Evolutionary conservation across 345 rosid genomes (phyloP), one percentile per base, ranked within the genome.

Genomic region (Murraya koenigii): DNA sequence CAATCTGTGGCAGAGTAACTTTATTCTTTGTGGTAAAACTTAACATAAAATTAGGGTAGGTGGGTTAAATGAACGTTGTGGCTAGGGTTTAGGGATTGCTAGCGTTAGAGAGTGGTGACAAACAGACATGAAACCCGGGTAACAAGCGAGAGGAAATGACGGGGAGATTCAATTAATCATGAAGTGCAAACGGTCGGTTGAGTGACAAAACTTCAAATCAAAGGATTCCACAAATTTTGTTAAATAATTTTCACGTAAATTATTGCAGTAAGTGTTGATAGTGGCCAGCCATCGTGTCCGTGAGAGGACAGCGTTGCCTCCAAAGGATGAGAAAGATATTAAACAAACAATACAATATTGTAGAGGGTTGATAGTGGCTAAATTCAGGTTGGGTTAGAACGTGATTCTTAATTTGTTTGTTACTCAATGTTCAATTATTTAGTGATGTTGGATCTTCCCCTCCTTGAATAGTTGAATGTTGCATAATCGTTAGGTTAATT

Each of bases 121-220:
- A 66, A 23, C 14, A 71, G 80, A 79, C 79, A 75, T 36, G 20
- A 28, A 49, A 60, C 41, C 84, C 74, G 38, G 80, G 56, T 61
- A 39, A 79, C 78, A 72, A 26, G 85, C 68, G 66, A 56, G 72
- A 76, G 82, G 28, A 81, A 81, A 77, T 66, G 56, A 62, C 39
- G 74, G 75, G 77, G 19, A 55, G 47, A 25, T 36, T 52, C 11
- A 9, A 25, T 32, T 26, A 17, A 66, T 56, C 25, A 75, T 62
- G 60, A 54, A 49, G 74, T 41, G 77, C 77, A 8, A 19, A 3
- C 35, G 66, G 79, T 70, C 49, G 64, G 75, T 22, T 71, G 2
- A 56, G 32, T 71, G 54, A 59, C 33, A 32, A 15, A 17, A 73
- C 35, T 22, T 44, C 17, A 44, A 44, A 44, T 44, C 49, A 44